These are phyloP conservation scores for Termitomyces titanicus DNA, from an alignment of 768 basidiomycete genomes.

Conservation along the genomic window DNA sequence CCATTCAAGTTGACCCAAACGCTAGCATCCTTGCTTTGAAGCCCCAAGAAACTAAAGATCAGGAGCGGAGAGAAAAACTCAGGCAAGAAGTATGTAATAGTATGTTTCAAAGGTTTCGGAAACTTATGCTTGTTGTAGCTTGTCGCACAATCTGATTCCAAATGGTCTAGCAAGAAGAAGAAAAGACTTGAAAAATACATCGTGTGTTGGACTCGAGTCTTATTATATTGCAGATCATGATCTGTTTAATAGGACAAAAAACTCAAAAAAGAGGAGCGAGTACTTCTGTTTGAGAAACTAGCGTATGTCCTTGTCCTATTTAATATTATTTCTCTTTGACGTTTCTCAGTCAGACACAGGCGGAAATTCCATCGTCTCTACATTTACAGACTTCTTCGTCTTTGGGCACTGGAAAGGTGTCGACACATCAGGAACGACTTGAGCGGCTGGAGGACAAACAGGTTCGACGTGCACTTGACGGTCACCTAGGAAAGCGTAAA, in stretches of 20 bases:
- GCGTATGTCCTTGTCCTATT: conserved; percentile 47
- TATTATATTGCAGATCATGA: not conserved
- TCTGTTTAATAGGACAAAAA: conserved; percentile 74
- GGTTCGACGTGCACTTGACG: conserved; percentile 48
- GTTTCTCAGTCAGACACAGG: conserved; percentile 67
- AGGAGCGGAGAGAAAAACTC: conserved; percentile 55
- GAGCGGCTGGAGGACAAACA: conserved; percentile 60
- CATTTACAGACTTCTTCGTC: conserved; percentile 77
- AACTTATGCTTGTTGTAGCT: conserved; percentile 28
- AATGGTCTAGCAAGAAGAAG: conserved; percentile 82
- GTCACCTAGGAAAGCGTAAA: conserved; percentile 46
- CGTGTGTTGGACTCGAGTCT: conserved; percentile 40
- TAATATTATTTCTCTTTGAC: conserved; percentile 18
- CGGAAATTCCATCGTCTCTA: conserved; percentile 52
- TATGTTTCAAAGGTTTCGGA: not conserved
- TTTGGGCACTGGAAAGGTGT: conserved; percentile 69
- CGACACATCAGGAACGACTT: conserved; percentile 56
- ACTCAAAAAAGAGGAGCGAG: conserved; percentile 84
- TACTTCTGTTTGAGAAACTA: conserved; percentile 74
- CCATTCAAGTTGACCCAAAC: conserved; percentile 46
- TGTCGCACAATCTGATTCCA: conserved; percentile 54
- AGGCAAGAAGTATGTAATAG: conserved; percentile 49
- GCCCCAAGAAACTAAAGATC: conserved; percentile 56
- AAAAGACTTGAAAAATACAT: conserved; percentile 92
- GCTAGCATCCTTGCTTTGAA: conserved; percentile 56